These are phyloP conservation scores for Eimeria acervulina DNA, from an alignment of 169 alveolate genomes.

Conservation along the genomic window DNA sequence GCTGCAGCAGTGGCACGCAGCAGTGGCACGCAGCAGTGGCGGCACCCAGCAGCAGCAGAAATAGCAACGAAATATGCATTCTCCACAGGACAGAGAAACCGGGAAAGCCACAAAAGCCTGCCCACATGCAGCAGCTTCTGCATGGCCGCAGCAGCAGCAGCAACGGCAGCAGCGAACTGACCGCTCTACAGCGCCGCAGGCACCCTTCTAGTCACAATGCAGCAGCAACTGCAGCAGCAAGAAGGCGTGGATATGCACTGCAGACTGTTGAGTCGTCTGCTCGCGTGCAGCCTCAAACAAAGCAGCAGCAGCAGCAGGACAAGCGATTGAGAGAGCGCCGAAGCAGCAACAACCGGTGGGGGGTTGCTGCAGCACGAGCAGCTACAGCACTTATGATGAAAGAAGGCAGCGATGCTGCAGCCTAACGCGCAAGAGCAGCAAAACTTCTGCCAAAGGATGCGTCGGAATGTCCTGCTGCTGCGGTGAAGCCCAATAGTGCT, in stretches of 20 bases:
- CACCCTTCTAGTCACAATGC: neutral
- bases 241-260: neutral
- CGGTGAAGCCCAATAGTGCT: constrained; percentile 55
- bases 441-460: neutral
- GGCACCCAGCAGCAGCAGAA: no score
- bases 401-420: constrained; percentile 64
- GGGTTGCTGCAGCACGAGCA: constrained; percentile 42
- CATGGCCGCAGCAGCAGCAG: neutral
- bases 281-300: neutral
- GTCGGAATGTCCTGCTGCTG: constrained; percentile 50
- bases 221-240: constrained; percentile 17
- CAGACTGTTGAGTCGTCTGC: neutral
- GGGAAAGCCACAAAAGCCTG: neutral
- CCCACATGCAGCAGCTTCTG: constrained; percentile 28
- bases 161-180: neutral
- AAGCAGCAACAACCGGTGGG: constrained; percentile 37
- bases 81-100: neutral
- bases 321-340: constrained; percentile 37
- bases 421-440: constrained; percentile 30
- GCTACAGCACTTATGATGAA: constrained; percentile 43
- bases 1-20: no score
- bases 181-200: neutral
- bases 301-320: constrained; percentile 22
- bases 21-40: no score
- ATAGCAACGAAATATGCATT: no score